Percentiles rank a stretch among this genome's conserved stretches.
These are phyloP conservation scores for Filosporella fistucella DNA, from an alignment of 495 filamentous ascomycete species.

Conservation along the genomic window DNA sequence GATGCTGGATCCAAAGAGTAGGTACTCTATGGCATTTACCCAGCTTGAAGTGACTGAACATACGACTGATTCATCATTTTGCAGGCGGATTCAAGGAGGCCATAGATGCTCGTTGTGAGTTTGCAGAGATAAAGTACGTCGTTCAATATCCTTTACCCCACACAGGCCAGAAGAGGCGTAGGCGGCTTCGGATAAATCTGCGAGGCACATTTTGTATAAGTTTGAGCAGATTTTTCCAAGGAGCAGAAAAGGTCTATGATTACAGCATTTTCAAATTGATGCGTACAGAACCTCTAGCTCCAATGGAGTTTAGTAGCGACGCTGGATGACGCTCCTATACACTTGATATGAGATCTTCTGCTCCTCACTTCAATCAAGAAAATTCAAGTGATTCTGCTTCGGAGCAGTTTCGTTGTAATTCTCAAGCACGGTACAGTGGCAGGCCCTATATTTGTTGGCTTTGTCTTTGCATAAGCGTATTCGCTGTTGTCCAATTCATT, in stretches of 20 bases:
- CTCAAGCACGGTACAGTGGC: no score
- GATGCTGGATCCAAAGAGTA: slow-evolving; percentile 83
- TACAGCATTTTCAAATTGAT: slow-evolving; percentile 20
- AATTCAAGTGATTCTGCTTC: not conserved
- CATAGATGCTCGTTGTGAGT: slow-evolving; percentile 54
- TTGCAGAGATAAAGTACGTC: slow-evolving; percentile 70
- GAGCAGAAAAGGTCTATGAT: slow-evolving; percentile 20
- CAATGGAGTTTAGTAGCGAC: slow-evolving; percentile 22
- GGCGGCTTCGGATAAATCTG: no score
- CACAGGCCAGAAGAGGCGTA: not conserved
- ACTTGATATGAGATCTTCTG: slow-evolving; percentile 52
- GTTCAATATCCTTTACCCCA: no score
- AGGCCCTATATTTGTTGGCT: no score
- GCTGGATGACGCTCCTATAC: slow-evolving; percentile 46
- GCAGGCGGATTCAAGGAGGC: slow-evolving; percentile 70
- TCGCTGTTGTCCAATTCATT: no score
- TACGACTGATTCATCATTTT: slow-evolving; percentile 3
- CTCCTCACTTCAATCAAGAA: not conserved
- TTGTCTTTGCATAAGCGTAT: no score
- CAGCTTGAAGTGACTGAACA: not conserved
- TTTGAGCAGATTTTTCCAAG: not conserved
- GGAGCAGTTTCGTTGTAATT: not conserved
- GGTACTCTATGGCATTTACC: slow-evolving; percentile 14
- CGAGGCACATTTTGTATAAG: no score
- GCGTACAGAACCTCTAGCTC: slow-evolving; percentile 21